Conservation (phyloP, 2,329 filamentous ascomycete genomes). For the Incumbomyces lentus region DNA sequence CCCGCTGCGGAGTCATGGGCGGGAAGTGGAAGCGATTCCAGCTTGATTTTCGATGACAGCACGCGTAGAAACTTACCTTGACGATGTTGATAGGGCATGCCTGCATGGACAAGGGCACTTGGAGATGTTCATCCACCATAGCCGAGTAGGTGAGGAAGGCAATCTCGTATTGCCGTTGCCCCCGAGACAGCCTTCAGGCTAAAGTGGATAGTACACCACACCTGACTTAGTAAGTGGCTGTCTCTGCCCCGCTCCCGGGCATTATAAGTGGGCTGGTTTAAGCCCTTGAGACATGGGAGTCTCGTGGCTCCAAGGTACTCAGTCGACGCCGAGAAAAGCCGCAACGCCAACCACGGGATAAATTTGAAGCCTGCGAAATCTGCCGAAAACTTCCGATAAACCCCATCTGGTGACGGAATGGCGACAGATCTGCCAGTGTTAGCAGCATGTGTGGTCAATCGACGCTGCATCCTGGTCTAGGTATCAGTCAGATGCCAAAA, state of each 20-base stretch:
- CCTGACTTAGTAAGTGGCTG: slow-evolving; percentile 2
- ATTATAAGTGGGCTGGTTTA: not conserved
- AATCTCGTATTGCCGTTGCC: slow-evolving; percentile 3
- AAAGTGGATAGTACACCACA: not conserved
- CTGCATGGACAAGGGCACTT: not conserved
- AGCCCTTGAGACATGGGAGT: not conserved
- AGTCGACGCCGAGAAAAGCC: slow-evolving; percentile 5
- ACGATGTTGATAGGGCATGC: not conserved
- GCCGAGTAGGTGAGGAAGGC: slow-evolving; percentile 1
- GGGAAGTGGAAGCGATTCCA: slow-evolving; percentile 41
- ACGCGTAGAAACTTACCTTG: slow-evolving; percentile 4
- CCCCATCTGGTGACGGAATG: not conserved
- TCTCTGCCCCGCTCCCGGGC: not conserved
- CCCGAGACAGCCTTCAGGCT: slow-evolving; percentile 6
- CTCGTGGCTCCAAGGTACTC: slow-evolving; percentile 6
- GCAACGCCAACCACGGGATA: not conserved
- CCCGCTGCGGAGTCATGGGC: slow-evolving; percentile 35
- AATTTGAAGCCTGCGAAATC: not conserved
- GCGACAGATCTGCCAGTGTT: not conserved
- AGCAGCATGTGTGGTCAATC: not conserved
- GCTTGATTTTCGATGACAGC: slow-evolving; percentile 34
- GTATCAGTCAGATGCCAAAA: not conserved
- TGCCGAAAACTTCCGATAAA: slow-evolving; percentile 4
- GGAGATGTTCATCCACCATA: not conserved
- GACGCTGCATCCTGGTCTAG: not conserved